Evolutionary conservation across 2,329 filamentous ascomycete genomes (phyloP), one percentile per base, ranked within the genome.

Genomic region (Colletotrichum euphorbiae): DNA sequence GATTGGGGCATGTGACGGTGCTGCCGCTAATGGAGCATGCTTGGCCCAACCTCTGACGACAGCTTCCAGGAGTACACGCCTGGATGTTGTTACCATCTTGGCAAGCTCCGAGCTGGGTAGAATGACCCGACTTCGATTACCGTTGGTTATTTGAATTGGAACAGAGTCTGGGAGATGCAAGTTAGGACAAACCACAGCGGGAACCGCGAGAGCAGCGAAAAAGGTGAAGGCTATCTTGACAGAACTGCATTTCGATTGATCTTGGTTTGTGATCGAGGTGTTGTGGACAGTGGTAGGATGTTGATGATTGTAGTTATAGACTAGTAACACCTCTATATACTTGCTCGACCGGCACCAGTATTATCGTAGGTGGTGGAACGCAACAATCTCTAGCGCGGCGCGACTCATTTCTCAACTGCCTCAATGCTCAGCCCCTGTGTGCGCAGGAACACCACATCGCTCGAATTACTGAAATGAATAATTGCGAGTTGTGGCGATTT

Each of bases 11-110:
- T 21, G 13, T 33, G 24, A 52, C 46, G 4, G 9, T 31, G 33
- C 19, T 52, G 45, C 58, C 45, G 46, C 36, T 33, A n/a, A 61
- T 52, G 6, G 46, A 51, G 58, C 58, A 61, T 4, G 33, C 19
- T 6, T 51, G 36, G 3, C 58, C 58, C 2, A 61, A 21, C 45
- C 43, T 61, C 36, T 61, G 45, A 24, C 13, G 36, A 21, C 58
- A 61, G 24, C 21, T 52, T 19, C 58, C 46, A 6, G 46, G 21
- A 0, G 36, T 61, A 31, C 58, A 61, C 4, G 6, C 13, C 1
- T 13, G 24, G n/a, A 61, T 43, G 38, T 52, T 17, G 36, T 52
- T 61, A 6, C 58, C 58, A 33, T 61, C 58, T 2, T 9, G 3
- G 36, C 58, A 61, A 24, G 46, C 24, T 19, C 45, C 46, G 2